A percentile compares a stretch with the other conserved stretches of the same genome.
phyloP scores from a whole-genome alignment of 2,329 filamentous ascomycete species.

The Phaeosphaeria sp. region DNA sequence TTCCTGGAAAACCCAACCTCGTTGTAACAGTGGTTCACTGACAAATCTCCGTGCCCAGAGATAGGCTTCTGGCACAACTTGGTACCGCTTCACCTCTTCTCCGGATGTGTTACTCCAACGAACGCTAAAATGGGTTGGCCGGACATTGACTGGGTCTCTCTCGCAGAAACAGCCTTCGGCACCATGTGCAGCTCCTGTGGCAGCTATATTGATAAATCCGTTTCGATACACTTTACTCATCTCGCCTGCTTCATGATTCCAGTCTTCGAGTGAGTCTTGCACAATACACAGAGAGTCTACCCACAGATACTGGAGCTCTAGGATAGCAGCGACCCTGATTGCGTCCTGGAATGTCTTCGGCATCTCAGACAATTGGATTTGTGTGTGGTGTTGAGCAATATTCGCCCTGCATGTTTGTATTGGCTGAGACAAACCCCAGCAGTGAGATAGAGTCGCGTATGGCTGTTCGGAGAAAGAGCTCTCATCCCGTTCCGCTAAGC shows the following conservation, averaged over 20 bases:
- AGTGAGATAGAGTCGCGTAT: conserved; percentile 1
- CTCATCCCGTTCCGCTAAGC: not conserved
- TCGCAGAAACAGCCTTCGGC: conserved; percentile 4
- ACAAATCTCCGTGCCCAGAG: not conserved
- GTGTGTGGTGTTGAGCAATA: not conserved
- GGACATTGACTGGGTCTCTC: not conserved
- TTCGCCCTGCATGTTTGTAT: not conserved
- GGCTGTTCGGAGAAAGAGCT: not conserved
- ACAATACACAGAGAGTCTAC: conserved; percentile 11
- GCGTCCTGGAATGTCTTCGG: conserved; percentile 7
- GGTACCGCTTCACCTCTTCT: not conserved
- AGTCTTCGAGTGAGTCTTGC: conserved; percentile 7
- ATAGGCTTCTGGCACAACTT: not conserved
- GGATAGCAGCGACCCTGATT: not conserved
- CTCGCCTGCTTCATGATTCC: not conserved
- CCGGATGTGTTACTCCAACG: not conserved
- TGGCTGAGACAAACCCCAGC: not conserved
- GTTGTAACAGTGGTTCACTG: conserved; percentile 6
- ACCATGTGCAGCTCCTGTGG: not conserved
- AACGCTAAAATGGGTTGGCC: not conserved
- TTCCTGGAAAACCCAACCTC: conserved; percentile 16
- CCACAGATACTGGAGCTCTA: conserved; percentile 8
- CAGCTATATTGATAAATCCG: not conserved
- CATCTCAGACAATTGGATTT: not conserved
- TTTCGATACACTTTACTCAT: conserved; percentile 1